These are phyloP conservation scores for Diatrype stigma DNA, from an alignment of 2,329 filamentous ascomycete genomes.

Conservation along the genomic window DNA sequence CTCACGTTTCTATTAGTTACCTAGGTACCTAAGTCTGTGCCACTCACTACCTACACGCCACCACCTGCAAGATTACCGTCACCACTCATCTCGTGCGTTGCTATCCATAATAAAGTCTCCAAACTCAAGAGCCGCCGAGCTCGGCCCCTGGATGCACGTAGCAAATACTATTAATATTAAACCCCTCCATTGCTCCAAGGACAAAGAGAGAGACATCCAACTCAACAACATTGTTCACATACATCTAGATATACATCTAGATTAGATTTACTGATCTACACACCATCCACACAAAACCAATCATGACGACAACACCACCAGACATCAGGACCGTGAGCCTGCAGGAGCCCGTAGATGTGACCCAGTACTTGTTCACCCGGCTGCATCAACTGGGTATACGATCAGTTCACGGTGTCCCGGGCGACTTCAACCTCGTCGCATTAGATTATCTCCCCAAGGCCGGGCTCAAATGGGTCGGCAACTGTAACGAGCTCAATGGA, in stretches of 20 bases:
- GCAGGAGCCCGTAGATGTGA: slow-evolving; percentile 53
- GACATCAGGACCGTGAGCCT: slow-evolving; percentile 41
- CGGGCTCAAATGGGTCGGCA: slow-evolving; percentile 62
- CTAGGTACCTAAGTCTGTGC: not conserved
- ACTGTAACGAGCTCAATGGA: slow-evolving; percentile 70
- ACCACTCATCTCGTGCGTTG: not conserved
- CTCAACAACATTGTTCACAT: not conserved
- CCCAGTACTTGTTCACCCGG: slow-evolving; percentile 64
- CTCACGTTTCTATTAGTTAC: not conserved
- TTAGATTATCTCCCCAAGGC: slow-evolving; percentile 61
- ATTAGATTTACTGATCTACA: too few species aligned
- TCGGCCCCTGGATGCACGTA: not conserved
- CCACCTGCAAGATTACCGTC: not conserved
- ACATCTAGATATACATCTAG: not conserved
- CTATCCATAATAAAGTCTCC: too few species aligned
- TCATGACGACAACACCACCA: slow-evolving; percentile 27
- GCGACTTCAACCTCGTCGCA: slow-evolving; percentile 68
- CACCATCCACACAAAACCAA: not conserved
- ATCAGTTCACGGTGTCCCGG: slow-evolving; percentile 65
- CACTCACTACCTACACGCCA: not conserved
- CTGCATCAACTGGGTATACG: slow-evolving; percentile 60
- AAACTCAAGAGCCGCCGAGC: not conserved
- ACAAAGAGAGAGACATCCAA: not conserved
- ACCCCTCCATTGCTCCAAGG: not conserved
- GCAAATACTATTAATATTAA: not conserved